phyloP scores from a whole-genome alignment of 2,329 filamentous ascomycete species.

The Pseudopyricularia javanii region DNA sequence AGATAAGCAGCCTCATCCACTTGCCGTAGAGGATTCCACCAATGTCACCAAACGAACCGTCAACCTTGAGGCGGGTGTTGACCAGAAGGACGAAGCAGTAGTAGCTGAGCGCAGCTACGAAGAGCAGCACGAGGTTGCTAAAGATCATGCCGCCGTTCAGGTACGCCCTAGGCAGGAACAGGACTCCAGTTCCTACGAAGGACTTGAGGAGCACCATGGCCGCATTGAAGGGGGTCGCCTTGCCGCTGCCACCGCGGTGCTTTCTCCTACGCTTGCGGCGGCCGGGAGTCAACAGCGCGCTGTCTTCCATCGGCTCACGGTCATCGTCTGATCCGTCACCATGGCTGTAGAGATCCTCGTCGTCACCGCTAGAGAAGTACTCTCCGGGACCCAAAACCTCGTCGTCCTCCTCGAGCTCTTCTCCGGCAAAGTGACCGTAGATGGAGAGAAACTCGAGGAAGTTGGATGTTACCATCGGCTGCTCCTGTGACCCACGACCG shows the following conservation, averaged over 20 bases:
- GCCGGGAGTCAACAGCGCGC: conserved; percentile 67
- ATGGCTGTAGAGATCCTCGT: conserved; percentile 26
- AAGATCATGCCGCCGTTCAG: conserved; percentile 97
- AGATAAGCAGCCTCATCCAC: conserved; percentile 78
- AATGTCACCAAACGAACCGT: conserved; percentile 96
- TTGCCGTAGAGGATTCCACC: conserved; percentile 83
- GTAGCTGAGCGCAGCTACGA: conserved; percentile 78
- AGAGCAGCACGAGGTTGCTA: conserved; percentile 80
- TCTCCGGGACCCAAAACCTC: conserved; percentile 78
- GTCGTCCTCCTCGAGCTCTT: conserved; percentile 93
- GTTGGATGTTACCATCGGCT: conserved; percentile 69
- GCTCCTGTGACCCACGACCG: conserved; percentile 1
- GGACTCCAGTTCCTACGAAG: conserved; percentile 90
- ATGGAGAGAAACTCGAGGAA: conserved; percentile 93
- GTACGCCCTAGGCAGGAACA: conserved; percentile 87
- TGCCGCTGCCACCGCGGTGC: conserved; percentile 59
- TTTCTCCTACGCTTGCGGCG: conserved; percentile 65
- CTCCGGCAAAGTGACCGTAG: conserved; percentile 95
- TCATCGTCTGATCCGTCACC: conserved; percentile 50
- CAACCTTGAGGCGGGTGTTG: conserved; percentile 69
- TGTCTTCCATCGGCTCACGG: conserved; percentile 75
- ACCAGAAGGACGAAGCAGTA: conserved; percentile 96
- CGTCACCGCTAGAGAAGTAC: conserved; percentile 74
- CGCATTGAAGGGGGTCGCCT: conserved; percentile 67
- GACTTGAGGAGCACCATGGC: conserved; percentile 85